Base-by-base conservation (phyloP, 73 alveolate genomes). In the Paraurostyla sp. region DNA sequence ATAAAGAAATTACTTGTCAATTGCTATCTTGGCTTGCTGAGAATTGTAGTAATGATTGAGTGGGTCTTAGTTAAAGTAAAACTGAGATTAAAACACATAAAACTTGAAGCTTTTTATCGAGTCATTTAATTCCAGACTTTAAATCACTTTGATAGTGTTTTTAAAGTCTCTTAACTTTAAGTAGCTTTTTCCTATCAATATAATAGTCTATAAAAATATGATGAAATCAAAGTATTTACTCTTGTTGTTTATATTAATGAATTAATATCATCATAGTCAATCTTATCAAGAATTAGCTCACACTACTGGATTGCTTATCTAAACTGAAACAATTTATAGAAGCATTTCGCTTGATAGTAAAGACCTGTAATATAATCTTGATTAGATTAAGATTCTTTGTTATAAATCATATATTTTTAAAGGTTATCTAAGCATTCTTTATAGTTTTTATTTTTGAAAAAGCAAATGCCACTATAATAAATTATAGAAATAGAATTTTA, bases 181-280 rank as follows among this genome's bases (percentile, higher is more conserved):
- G 32, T 65, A 65, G 36, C 82, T 38, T 40, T 65, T 65, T 15
- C 60, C 82, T 7, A 65, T 65, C 58, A 65, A 38, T 40, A 65
- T 15, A 1, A 65, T 58, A 36, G 82, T 40, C 82, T 65, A 65
- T 13, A 65, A 22, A 15, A 36, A 38, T 16, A 15, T 15, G 22
- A 32, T 15, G 22, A 16, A 22, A 16, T 56, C 18, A 15, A 56
- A 56, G 33, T 18, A 52, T n/a, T 65, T 65, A 65, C 82, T 65
- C 58, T 65, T 30, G 41, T 38, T 15, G 82, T 65, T 65, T 65
- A 30, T 0, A 18, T 7, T 7, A 65, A 40, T 22, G 82, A 65
- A 38, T 65, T 65, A 22, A 13, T 33, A 38, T 65, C 82, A 38
- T 65, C 82, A 22, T 65, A 65, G 46, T 65, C 82, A 16, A 65